Evolutionary conservation across 1,284 basidiomycete species (phyloP), one percentile per base, ranked within the genome.

Genomic region (Phellinidium pouzarii): DNA sequence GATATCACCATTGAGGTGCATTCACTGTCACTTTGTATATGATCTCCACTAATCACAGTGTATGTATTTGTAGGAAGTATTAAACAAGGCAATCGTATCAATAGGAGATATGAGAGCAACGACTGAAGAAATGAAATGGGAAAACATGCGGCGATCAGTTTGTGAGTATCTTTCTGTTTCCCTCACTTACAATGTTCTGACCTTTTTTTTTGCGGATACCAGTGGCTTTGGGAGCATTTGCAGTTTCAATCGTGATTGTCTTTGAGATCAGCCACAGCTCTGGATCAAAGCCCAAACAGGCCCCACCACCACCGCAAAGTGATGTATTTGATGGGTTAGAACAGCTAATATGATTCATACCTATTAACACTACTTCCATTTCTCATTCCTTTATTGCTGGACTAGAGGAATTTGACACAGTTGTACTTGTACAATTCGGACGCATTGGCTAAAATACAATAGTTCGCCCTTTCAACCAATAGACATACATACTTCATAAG

Each of bases 61-160:
- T n/a, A 37, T 42, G n/a, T 5, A 11, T 12, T 22, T 58, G 17
- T 60, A 91, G 91, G 89, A 91, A 68, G 71, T 94, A 44, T 75
- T 93, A 64, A 92, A 91, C 68, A 92, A 91, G 66, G 83, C 88
- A 41, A 82, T 93, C 26, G 85, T 96, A 55, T 78, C 75, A 19
- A 72, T 95, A 23, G 90, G 91, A 53, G 94, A 96, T 62, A 76
- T 95, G 42, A 80, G 91, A 19, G 90, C 91, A 1, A 82, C 82
- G 57, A 88, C 94, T 56, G 92, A 95, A 66, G 85, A 89, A 61
- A 84, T 87, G 26, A 92, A 89, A 65, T 95, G 92, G 93, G 84
- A 93, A 61, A 92, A 91, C 51, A 91, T 92, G 73, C 79, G 90
- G 45, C 82, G 87, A 55, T 84, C 89, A 48, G 90, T 94, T 59